Evolutionary conservation across 352 stramenopile genomes (phyloP).

Genomic region (Thalassiosira exigua): DNA sequence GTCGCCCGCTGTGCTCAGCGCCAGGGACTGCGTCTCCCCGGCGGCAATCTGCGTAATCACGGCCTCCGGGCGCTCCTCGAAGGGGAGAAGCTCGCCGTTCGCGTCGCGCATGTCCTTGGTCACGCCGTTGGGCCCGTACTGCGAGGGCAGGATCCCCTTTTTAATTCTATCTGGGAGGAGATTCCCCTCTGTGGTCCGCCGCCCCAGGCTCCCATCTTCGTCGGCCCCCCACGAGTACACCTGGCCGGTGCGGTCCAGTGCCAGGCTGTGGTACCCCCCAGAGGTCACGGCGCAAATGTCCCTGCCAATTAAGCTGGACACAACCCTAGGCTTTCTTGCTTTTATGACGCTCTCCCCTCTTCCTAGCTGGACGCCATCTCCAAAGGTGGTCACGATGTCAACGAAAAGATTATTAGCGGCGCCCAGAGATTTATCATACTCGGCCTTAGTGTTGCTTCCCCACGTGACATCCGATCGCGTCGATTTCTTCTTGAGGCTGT

Average conservation of each 20-base stretch:
- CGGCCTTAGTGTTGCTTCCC: too few relatives aligned
- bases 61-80: conserved; percentile 30
- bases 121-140: conserved; percentile 27
- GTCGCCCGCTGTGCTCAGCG: conserved; percentile 88
- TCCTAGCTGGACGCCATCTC: conserved; percentile 93
- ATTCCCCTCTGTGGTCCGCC: conserved; percentile 65
- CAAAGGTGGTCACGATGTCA: conserved; percentile 86
- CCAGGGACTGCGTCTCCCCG: conserved; percentile 94
- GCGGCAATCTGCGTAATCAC: conserved; percentile 86
- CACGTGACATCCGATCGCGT: too few relatives aligned
- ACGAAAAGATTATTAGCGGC: too few relatives aligned
- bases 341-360: conserved; percentile 85
- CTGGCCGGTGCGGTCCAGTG: conserved; percentile 87
- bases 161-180: conserved; percentile 21
- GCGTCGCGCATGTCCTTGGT: conserved; percentile 10
- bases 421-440: too few relatives aligned
- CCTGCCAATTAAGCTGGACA: conserved; percentile 40
- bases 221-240: conserved; percentile 96
- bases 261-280: conserved; percentile 92
- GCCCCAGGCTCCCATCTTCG: conserved; percentile 92
- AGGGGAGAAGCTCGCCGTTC: conserved; percentile 26
- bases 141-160: conserved; percentile 22
- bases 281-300: conserved; percentile 86
- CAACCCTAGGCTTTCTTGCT: conserved; percentile 60
- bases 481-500: too few relatives aligned